Conservation (phyloP, 2,329 filamentous ascomycete species). For the Pseudonectria buxi region DNA sequence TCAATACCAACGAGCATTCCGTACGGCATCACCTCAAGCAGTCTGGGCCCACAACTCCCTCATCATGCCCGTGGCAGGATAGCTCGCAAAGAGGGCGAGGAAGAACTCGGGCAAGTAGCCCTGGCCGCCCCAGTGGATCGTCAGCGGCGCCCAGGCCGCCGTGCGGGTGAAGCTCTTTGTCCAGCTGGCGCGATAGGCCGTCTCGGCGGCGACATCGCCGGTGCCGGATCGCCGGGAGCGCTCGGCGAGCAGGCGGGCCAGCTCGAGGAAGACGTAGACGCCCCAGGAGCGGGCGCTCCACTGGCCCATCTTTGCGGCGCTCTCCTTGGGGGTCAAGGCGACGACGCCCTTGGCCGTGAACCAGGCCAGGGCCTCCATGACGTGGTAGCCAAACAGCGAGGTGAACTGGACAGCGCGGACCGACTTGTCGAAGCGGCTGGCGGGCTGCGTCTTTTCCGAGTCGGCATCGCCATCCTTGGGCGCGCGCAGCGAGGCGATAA, state of each 20-base stretch:
- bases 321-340: conserved; percentile 46
- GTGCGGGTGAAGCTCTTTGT: conserved; percentile 63
- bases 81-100: conserved; percentile 35
- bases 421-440: conserved; percentile 28
- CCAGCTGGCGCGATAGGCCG: conserved; percentile 45
- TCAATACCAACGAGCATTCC: too few species aligned
- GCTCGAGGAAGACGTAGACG: conserved; percentile 68
- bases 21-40: not conserved
- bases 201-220: conserved; percentile 26
- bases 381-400: conserved; percentile 64
- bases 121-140: conserved; percentile 73
- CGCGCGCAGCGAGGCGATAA: conserved; percentile 28
- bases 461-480: conserved; percentile 32
- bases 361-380: conserved; percentile 77
- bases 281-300: conserved; percentile 80
- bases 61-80: conserved; percentile 40
- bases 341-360: conserved; percentile 68
- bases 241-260: conserved; percentile 55
- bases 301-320: conserved; percentile 53
- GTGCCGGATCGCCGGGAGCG: conserved; percentile 32
- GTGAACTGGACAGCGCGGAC: conserved; percentile 64
- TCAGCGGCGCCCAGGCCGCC: conserved; percentile 72
- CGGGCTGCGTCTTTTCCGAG: conserved; percentile 9
- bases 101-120: conserved; percentile 43
- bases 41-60: conserved; percentile 36